Conservation (phyloP, 1,139 yeast genomes). For the Geotrichum cucujoidarum region DNA sequence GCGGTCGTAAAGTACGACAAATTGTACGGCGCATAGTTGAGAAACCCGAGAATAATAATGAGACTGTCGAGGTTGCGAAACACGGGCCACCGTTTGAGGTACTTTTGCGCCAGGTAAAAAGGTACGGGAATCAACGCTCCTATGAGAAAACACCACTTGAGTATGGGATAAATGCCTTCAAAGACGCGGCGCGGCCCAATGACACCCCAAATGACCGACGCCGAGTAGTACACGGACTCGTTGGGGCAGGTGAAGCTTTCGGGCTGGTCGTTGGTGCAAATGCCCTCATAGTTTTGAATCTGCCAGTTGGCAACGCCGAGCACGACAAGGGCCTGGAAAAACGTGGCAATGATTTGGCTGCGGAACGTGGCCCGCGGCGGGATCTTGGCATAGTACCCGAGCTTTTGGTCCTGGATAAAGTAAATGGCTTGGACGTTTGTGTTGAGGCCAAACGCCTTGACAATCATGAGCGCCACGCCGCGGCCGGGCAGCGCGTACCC, state of each 20-base stretch:
- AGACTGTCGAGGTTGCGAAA: constrained; percentile 45
- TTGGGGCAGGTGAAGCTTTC: constrained; percentile 36
- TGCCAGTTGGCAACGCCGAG: constrained; percentile 51
- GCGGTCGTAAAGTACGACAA: constrained; percentile 49
- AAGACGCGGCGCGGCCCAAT: constrained; percentile 63
- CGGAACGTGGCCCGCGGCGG: constrained; percentile 59
- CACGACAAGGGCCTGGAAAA: constrained; percentile 40
- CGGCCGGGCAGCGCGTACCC: constrained; percentile 65
- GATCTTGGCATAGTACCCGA: constrained; percentile 53
- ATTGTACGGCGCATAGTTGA: constrained; percentile 41
- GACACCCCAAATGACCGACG: constrained; percentile 60
- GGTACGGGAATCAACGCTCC: constrained; percentile 46
- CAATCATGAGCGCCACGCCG: constrained; percentile 54
- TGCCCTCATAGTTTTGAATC: constrained; percentile 37
- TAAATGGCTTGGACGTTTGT: constrained; percentile 56
- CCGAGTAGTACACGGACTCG: constrained; percentile 45
- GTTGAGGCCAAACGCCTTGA: constrained; percentile 56
- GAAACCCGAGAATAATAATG: constrained; percentile 47
- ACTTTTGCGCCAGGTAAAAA: constrained; percentile 41
- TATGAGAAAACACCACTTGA: constrained; percentile 48
- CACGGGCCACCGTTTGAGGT: constrained; percentile 47
- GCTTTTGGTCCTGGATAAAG: constrained; percentile 51
- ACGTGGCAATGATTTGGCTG: constrained; percentile 47
- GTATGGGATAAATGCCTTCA: constrained; percentile 43
- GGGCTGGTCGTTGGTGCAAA: constrained; percentile 28